Base-by-base conservation (phyloP, 1,284 basidiomycete species). In the Blastosporella zonata region DNA sequence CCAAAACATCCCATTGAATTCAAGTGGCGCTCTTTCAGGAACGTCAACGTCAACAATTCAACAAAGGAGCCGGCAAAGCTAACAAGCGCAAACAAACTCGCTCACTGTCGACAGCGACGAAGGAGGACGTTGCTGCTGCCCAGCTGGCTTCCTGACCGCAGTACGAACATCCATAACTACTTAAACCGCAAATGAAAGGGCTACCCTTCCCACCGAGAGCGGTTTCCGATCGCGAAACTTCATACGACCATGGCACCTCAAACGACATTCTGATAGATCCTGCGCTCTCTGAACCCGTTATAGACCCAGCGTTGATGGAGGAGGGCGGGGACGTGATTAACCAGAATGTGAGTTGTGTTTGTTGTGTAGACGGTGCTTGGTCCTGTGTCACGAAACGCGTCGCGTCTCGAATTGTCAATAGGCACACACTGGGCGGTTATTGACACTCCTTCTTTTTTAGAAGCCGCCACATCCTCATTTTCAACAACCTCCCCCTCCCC, bases 241-340 rank as follows among this genome's bases (percentile, higher is more conserved):
- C 78, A 18, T 73, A 77, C 64, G 79, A 84, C 53, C 70, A 73
- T 56, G 76, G 74, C 57, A 79, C 79, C 13, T 77, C 79, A 52
- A 68, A 77, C 72, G 75, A 80, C 64, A 83, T 87, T 65, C 83
- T 81, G 58, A 87, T 87, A 70, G 84, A 87, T 77, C 84, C 84
- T 61, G 79, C 77, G 43, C 76, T 85, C 55, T 71, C 70, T 48
- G 73, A 62, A 35, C 65, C 71, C 17, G 62, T 70, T 49, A 73
- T 82, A 50, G 81, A 81, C 70, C 77, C 81, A 21, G 70, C 70
- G 46, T 64, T 79, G 52, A 65, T 76, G 56, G 61, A 55, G 34
- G 67, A 69, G 50, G 57, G 62, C n/a, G 41, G 39, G 8, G 42
- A 46, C 36, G 51, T 46, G 43, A 49, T 52, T 25, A 43, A 49